A percentile compares a stretch with the other conserved stretches of the same genome.
These are phyloP conservation scores for Nigrospora sphaerica DNA, from an alignment of 2,329 filamentous ascomycete genomes.

Conservation along the genomic window DNA sequence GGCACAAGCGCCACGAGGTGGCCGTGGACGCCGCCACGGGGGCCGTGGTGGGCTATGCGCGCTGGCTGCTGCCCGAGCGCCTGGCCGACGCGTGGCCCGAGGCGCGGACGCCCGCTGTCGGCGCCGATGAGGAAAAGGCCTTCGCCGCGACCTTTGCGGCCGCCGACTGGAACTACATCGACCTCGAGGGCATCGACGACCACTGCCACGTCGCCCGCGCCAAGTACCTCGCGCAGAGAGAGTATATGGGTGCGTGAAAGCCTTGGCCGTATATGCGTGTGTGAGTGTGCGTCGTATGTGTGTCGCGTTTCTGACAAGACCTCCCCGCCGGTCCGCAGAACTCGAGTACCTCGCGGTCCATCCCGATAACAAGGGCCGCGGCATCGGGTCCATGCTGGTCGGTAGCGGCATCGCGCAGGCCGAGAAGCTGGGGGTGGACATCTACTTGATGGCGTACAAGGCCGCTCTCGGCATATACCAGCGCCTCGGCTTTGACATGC, in stretches of 20 bases:
- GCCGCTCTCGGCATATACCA: constrained; percentile 11
- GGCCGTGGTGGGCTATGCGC: constrained; percentile 13
- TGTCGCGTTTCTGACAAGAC: no score
- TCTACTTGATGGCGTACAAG: constrained; percentile 13
- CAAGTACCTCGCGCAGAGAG: constrained; percentile 4
- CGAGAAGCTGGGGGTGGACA: constrained; percentile 12
- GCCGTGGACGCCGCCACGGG: constrained; percentile 14
- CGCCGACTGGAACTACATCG: constrained; percentile 7
- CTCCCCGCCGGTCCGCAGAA: no score
- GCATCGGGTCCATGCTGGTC: constrained; percentile 14
- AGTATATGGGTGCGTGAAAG: constrained; percentile 9
- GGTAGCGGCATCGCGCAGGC: constrained; percentile 11
- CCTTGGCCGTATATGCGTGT: no score
- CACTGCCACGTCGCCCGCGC: constrained; percentile 4
- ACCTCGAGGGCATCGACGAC: constrained; percentile 6
- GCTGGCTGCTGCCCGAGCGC: constrained; percentile 12
- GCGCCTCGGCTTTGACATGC: constrained; percentile 12
- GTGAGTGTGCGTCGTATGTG: no score
- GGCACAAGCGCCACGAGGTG: constrained; percentile 11
- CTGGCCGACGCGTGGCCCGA: constrained; percentile 8
- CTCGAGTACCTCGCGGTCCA: constrained; percentile 18
- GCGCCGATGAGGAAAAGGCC: constrained; percentile 4
- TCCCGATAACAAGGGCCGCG: constrained; percentile 11
- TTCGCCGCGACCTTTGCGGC: constrained; percentile 5
- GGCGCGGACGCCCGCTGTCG: constrained; percentile 8